A percentile compares a stretch with the other conserved stretches of the same genome.
phyloP scores from a whole-genome alignment of 306 rosid genomes.

The Parietaria judaica region DNA sequence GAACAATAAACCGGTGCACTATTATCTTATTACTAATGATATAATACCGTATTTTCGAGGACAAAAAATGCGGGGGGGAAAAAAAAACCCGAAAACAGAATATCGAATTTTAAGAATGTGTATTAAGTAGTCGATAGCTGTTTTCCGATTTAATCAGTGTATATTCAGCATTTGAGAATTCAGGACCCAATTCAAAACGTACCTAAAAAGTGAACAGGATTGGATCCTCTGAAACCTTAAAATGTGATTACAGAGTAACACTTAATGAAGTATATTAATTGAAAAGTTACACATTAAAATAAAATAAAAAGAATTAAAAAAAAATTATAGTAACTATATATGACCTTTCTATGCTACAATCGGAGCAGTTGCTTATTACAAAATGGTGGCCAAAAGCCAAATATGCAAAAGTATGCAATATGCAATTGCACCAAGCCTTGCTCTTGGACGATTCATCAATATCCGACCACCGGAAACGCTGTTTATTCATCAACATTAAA shows the following conservation, averaged over 20 bases:
- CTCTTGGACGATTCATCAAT: conserved; percentile 85
- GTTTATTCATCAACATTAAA: conserved; percentile 28
- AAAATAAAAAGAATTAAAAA: conserved; percentile 7
- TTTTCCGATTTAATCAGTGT: too few species aligned
- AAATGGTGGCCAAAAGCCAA: conserved; percentile 76
- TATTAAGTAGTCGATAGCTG: too few species aligned
- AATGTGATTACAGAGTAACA: conserved; percentile 60
- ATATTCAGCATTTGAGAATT: too few species aligned
- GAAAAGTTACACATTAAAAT: neutral
- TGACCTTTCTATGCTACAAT: conserved; percentile 39
- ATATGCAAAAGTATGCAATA: conserved; percentile 71
- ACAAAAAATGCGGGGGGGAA: too few species aligned
- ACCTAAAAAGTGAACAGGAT: conserved; percentile 12
- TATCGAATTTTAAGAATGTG: too few species aligned
- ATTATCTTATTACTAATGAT: too few species aligned
- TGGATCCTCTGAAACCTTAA: conserved; percentile 67
- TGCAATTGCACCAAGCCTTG: conserved; percentile 76
- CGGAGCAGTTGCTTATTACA: conserved; percentile 40
- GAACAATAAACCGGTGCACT: too few species aligned
- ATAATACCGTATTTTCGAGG: too few species aligned
- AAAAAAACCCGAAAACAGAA: too few species aligned
- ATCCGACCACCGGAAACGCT: conserved; percentile 89
- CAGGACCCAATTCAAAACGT: neutral
- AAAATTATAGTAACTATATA: conserved; percentile 2
- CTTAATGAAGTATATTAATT: neutral